These are phyloP conservation scores for Solanum ahanhuiri DNA, from an alignment of 257 asterid genomes.

Conservation along the genomic window DNA sequence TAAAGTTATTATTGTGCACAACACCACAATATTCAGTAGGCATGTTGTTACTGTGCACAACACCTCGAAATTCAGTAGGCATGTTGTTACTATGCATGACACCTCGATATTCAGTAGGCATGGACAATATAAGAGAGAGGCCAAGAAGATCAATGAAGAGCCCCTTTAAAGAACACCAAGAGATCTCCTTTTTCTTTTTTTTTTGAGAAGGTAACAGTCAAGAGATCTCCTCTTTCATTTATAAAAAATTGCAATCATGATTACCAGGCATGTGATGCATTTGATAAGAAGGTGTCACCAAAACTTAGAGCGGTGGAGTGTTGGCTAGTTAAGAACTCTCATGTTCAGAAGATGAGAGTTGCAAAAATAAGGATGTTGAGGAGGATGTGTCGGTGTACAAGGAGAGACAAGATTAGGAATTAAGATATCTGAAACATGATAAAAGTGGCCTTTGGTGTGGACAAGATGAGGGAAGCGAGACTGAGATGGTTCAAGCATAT, in stretches of 20 bases:
- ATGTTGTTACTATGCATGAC: neutral
- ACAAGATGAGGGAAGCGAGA: neutral
- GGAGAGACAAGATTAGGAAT: neutral
- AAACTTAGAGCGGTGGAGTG: neutral
- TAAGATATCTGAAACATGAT: neutral
- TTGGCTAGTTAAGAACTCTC: neutral
- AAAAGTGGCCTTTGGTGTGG: neutral
- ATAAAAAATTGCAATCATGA: neutral
- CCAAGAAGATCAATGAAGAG: neutral
- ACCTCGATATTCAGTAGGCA: neutral
- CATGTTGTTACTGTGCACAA: neutral
- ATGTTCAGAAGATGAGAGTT: neutral
- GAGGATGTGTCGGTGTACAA: neutral
- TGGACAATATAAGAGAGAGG: neutral
- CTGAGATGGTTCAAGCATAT: neutral
- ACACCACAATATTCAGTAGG: neutral
- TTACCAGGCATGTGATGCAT: neutral
- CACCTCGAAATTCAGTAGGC: neutral
- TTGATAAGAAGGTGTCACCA: neutral
- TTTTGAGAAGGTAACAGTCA: no score
- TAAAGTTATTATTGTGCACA: neutral
- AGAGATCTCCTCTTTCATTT: neutral
- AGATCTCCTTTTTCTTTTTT: neutral
- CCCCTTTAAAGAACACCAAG: neutral
- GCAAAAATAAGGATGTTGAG: neutral